phyloP scores from a whole-genome alignment of 805 yeast species.

The Kurtzmaniella cleridarum region DNA sequence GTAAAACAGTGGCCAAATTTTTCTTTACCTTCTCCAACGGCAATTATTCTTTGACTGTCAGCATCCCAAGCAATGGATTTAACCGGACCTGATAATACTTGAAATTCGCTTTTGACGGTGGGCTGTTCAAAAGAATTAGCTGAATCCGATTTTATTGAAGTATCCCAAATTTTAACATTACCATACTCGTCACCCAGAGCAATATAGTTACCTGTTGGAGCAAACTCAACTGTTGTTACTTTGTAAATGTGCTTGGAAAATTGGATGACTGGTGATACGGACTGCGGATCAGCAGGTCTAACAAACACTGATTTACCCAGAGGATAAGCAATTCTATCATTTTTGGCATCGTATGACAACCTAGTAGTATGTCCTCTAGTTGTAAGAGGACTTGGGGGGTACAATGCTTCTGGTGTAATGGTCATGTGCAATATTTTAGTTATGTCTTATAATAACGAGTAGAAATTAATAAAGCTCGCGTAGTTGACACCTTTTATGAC shows the following conservation, averaged over 20 bases:
- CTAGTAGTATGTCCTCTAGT: conserved; percentile 64
- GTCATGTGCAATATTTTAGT: conserved; percentile 14
- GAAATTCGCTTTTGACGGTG: conserved; percentile 72
- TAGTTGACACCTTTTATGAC: no score
- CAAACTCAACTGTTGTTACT: conserved; percentile 80
- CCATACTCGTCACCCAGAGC: conserved; percentile 95
- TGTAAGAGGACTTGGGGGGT: conserved; percentile 82
- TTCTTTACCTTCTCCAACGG: conserved; percentile 93
- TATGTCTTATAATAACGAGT: no score
- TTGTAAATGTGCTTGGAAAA: conserved; percentile 65
- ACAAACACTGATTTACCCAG: conserved; percentile 75
- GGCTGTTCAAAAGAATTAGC: conserved; percentile 43
- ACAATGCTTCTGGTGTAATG: conserved; percentile 24
- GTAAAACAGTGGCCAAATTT: conserved; percentile 89
- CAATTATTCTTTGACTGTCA: conserved; percentile 78
- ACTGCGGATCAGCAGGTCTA: conserved; percentile 54
- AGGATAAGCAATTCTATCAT: conserved; percentile 74
- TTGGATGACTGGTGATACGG: conserved; percentile 47
- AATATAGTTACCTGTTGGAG: conserved; percentile 85
- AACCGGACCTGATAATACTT: conserved; percentile 73
- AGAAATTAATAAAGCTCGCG: no score
- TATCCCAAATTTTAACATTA: conserved; percentile 82
- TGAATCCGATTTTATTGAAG: conserved; percentile 17
- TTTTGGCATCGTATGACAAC: conserved; percentile 64
- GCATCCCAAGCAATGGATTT: conserved; percentile 89